Base-by-base conservation (phyloP, 371 early-diverging fungal genomes). In the Astathelohania contejeani region DNA sequence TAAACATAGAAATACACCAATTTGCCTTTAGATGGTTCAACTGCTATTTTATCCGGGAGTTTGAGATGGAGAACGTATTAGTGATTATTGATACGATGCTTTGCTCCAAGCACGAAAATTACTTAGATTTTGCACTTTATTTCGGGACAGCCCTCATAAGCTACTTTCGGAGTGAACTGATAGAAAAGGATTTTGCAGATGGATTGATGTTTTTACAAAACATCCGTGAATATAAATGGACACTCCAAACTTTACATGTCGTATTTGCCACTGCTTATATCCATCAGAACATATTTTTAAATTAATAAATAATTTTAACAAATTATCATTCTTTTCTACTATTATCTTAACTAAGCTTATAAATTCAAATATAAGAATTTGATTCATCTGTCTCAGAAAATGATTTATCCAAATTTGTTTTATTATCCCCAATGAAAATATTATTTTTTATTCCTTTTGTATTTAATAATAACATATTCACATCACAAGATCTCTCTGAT, bases 1-100 rank as follows among this genome's bases (percentile, higher is more conserved):
- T 56, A 19, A 56, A 49, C 0, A 20, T 71, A 24, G 57, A 71
- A 22, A 28, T 62, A 20, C 65, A 71, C 32, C 49, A 65, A 29
- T 59, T 62, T 56, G 49, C 46, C 39, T 67, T 71, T 45, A 57
- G 72, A 53, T 71, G 72, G 72, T 62, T 68, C 52, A 67, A 60
- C 51, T 71, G 72, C 28, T 37, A 68, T 0, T 68, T 62, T 63
- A 25, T 57, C 6, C 43, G 72, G 35, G 72, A 71, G 47, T 68
- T 71, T 51, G 23, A 42, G 18, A 18, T 65, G 22, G 37, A 56
- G 20, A 22, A 27, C 3, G 43, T 39, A 28, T 53, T 57, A 6
- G 54, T 45, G 43, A 45, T 71, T 18, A 56, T 71, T 43, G 66
- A 65, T 10, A 55, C 58, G 0, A 48, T 67, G 20, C 53, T 71